Percentiles rank a stretch among this genome's conserved stretches.
phyloP scores from a whole-genome alignment of 352 stramenopile genomes.

The Phytopythium vexans region DNA sequence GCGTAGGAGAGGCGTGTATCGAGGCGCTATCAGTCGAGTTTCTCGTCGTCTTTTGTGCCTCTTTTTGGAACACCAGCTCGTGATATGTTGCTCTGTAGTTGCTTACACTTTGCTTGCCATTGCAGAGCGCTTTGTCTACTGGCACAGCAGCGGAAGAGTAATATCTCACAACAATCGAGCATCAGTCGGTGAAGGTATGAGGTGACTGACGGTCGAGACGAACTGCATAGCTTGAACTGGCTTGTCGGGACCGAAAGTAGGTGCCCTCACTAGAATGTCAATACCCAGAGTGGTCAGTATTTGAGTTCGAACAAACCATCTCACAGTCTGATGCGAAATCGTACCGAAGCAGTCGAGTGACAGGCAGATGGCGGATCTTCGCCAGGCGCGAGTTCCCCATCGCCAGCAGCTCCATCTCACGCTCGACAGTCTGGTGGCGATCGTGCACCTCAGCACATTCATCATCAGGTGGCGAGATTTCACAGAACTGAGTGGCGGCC shows the following conservation, averaged over 20 bases:
- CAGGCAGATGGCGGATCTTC: conserved; percentile 35
- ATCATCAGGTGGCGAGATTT: no score
- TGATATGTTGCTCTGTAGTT: not conserved
- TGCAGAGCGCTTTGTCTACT: no score
- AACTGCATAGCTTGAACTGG: no score
- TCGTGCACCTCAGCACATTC: no score
- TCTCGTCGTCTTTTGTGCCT: no score
- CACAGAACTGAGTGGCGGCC: not conserved
- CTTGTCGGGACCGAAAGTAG: not conserved
- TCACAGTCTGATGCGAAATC: conserved; percentile 30
- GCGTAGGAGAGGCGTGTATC: no score
- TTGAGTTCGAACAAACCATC: conserved; percentile 30
- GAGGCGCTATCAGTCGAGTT: no score
- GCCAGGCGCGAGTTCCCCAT: conserved; percentile 35
- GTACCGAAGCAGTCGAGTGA: conserved; percentile 38
- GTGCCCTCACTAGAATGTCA: not conserved
- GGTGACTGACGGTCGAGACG: no score
- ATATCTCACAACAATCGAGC: no score
- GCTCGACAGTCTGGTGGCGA: not conserved
- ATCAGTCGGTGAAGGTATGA: no score
- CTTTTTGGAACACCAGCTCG: no score
- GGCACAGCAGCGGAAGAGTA: no score
- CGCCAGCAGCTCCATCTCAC: conserved; percentile 6
- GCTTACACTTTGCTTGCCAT: not conserved
- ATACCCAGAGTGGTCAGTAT: not conserved